Base-by-base conservation (phyloP, 768 basidiomycete genomes). In the Sistotremastrum suecicum region DNA sequence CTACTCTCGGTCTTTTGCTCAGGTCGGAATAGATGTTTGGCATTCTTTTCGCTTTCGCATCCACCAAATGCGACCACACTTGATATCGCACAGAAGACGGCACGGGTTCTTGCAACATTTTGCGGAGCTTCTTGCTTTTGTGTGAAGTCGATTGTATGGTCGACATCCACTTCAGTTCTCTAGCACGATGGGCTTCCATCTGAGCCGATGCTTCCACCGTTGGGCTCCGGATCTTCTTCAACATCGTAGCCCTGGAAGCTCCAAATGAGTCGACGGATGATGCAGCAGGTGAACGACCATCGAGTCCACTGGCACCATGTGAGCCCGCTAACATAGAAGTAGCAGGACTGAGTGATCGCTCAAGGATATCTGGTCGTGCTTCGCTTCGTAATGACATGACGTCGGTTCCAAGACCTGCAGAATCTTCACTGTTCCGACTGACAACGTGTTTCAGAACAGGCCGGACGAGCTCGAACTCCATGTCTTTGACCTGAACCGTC, bases 31-130 rank as follows among this genome's bases (percentile, higher is more conserved):
- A 89, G 10, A 88, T 70, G 2, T 78, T 78, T 1, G 79, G 71
- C 41, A 85, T 74, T 41, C 70, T 69, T 43, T 78, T 74, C 7
- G 75, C 79, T 56, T 80, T 83, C 51, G 80, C 81, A 56, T 89
- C 82, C 5, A 79, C 80, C 7, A 90, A 60, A 56, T 81, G 78
- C 11, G 76, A 75, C 88, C 88, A 91, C 3, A 89, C 86, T 10
- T 80, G 72, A 51, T 86, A 89, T 7, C 88, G 70, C 29, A 91
- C 84, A 7, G 80, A 84, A 7, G 82, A 77, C 0, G 88, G 88
- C 0, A 91, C 82, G 28, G 71, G 71, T n/a, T 87, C 83, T 39
- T 78, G 62, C 31, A 89, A 53, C 5, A 91, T 61, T 54, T 79
- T 81, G 51, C 75, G 71, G 7, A 87, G 68, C 56, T 89, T 90